phyloP scores from a whole-genome alignment of 176 grass and related monocot genomes.

The Thinopyrum elongatum region DNA sequence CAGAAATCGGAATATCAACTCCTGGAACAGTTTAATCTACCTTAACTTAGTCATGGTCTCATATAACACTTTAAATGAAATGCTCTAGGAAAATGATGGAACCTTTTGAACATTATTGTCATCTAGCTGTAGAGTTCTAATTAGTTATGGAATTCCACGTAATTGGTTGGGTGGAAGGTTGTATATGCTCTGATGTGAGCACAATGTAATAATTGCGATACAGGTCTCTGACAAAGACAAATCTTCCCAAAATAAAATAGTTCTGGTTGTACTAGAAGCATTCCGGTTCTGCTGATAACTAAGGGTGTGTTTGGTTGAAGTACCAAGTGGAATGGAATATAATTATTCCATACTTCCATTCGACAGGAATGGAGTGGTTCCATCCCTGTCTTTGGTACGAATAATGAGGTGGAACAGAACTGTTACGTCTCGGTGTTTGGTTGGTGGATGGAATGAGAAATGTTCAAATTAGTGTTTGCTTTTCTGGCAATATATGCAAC shows the following conservation, averaged over 20 bases:
- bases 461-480: no score
- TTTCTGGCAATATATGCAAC: no score
- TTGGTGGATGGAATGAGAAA: no score
- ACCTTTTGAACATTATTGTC: neutral
- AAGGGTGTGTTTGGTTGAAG: neutral
- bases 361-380: no score
- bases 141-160: neutral
- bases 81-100: neutral
- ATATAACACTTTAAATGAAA: neutral
- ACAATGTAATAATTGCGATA: neutral
- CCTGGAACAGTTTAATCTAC: neutral
- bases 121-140: neutral
- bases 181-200: neutral
- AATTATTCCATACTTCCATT: no score
- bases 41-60: neutral
- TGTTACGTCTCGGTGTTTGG: no score
- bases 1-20: conserved; percentile 3
- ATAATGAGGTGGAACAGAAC: no score
- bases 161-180: neutral
- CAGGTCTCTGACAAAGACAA: neutral
- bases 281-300: neutral
- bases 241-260: conserved; percentile 8
- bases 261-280: conserved; percentile 5
- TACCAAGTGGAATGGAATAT: no score
- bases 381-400: no score